Evolutionary conservation across 129 eudicot genomes (phyloP).

Genomic region (Mikania micrantha): DNA sequence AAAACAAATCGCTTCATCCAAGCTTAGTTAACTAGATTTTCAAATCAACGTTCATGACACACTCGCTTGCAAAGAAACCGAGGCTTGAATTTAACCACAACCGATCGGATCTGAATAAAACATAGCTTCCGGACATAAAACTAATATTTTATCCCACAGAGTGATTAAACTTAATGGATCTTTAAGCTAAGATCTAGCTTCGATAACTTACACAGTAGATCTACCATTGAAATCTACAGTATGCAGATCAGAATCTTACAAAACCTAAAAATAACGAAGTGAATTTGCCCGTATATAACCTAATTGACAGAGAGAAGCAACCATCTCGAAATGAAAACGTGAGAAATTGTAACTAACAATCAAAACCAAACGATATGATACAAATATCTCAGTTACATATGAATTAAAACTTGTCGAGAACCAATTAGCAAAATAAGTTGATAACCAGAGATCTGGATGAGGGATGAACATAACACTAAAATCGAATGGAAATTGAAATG

Average conservation of each 20-base stretch:
- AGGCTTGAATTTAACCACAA: neutral
- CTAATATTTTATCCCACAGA: conserved; percentile 1
- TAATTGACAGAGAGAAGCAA: neutral
- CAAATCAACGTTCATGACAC: too few species aligned
- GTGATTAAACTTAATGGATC: conserved; percentile 7
- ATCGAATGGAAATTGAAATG: neutral
- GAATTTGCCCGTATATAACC: conserved; percentile 3
- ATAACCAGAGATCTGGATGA: conserved; percentile 24
- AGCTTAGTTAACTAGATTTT: neutral
- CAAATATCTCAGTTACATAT: neutral
- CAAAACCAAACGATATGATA: neutral
- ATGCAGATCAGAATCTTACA: conserved; percentile 15
- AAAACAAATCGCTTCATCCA: neutral
- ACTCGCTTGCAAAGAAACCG: too few species aligned
- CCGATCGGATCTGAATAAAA: conserved; percentile 14
- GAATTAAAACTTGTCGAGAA: neutral
- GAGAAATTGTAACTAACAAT: neutral
- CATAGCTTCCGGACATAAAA: conserved; percentile 1
- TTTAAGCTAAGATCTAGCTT: neutral
- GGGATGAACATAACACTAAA: conserved; percentile 2
- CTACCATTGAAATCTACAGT: neutral
- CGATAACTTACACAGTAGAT: conserved; percentile 6
- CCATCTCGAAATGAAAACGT: neutral
- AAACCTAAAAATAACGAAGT: neutral
- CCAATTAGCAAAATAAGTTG: neutral